Evolutionary conservation across 106 monocot species (phyloP).

Genomic region (Allium sativum): DNA sequence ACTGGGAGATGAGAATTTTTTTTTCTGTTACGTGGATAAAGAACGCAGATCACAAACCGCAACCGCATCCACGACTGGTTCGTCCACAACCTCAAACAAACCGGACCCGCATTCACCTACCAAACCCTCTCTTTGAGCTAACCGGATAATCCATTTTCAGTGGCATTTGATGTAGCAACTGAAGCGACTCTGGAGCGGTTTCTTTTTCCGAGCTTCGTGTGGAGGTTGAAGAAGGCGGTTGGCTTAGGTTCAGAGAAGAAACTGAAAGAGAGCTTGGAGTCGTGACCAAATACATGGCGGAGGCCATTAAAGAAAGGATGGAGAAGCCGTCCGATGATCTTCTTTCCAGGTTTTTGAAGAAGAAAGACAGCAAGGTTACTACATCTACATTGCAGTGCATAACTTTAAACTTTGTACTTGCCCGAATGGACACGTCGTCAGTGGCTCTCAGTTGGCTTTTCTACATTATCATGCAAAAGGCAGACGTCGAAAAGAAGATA

Average conservation of each 20-base stretch:
- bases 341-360: conserved; percentile 81
- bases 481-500: conserved; percentile 45
- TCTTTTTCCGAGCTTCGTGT: conserved; percentile 62
- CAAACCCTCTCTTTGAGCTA: conserved; percentile 38
- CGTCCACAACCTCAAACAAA: too few relatives aligned
- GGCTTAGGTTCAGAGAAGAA: conserved; percentile 46
- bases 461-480: conserved; percentile 43
- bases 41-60: too few relatives aligned
- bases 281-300: conserved; percentile 57
- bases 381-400: conserved; percentile 55
- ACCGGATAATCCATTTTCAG: conserved; percentile 66
- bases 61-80: too few relatives aligned
- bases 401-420: conserved; percentile 78
- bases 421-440: conserved; percentile 83
- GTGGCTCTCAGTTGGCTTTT: conserved; percentile 97
- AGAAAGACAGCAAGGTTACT: conserved; percentile 44
- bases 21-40: too few relatives aligned
- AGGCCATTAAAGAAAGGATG: conserved; percentile 42
- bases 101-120: too few relatives aligned
- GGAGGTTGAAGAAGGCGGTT: conserved; percentile 71
- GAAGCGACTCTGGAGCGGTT: conserved; percentile 69
- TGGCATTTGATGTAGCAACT: conserved; percentile 67
- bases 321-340: conserved; percentile 60
- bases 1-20: too few relatives aligned
- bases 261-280: conserved; percentile 45